A percentile compares a stretch with the other conserved stretches of the same genome.
Conservation (phyloP, 2,329 filamentous ascomycete species). For the Exophiala lecanii-corni region DNA sequence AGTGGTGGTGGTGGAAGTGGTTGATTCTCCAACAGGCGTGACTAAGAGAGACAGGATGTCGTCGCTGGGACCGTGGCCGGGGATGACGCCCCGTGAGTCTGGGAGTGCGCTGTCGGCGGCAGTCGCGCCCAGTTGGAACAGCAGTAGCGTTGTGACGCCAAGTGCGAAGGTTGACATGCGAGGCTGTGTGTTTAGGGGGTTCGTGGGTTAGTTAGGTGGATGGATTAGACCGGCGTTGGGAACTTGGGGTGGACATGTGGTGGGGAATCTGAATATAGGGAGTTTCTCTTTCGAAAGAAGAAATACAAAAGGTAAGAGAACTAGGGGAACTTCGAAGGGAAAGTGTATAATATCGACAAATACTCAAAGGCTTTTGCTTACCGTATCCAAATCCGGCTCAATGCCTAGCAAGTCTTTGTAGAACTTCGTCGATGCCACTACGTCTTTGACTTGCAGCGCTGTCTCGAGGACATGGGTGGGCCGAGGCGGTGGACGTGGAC, state of each 20-base stretch:
- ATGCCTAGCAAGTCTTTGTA: slow-evolving; percentile 27
- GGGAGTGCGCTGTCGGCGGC: slow-evolving; percentile 12
- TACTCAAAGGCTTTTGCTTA: slow-evolving; percentile 4
- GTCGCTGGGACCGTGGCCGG: slow-evolving; percentile 18
- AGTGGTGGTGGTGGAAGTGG: background rate
- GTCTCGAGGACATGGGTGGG: slow-evolving; percentile 31
- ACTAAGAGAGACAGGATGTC: slow-evolving; percentile 15
- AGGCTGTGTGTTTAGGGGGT: slow-evolving; percentile 6
- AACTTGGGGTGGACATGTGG: no score
- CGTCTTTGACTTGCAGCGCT: slow-evolving; percentile 29
- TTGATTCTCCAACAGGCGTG: no score
- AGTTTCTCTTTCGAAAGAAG: no score
- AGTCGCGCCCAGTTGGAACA: slow-evolving; percentile 24
- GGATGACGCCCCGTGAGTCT: slow-evolving; percentile 15
- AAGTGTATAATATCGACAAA: no score
- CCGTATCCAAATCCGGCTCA: slow-evolving; percentile 23
- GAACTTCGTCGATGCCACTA: slow-evolving; percentile 26
- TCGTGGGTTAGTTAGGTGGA: background rate
- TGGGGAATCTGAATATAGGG: no score
- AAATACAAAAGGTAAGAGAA: no score
- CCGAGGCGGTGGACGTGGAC: slow-evolving; percentile 18
- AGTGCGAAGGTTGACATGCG: slow-evolving; percentile 28
- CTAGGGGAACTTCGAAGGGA: no score
- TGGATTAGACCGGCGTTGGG: no score
- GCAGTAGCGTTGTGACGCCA: slow-evolving; percentile 30